These are phyloP conservation scores for Zymoseptoria pseudotritici DNA, from an alignment of 2,329 filamentous ascomycete species.

Conservation along the genomic window DNA sequence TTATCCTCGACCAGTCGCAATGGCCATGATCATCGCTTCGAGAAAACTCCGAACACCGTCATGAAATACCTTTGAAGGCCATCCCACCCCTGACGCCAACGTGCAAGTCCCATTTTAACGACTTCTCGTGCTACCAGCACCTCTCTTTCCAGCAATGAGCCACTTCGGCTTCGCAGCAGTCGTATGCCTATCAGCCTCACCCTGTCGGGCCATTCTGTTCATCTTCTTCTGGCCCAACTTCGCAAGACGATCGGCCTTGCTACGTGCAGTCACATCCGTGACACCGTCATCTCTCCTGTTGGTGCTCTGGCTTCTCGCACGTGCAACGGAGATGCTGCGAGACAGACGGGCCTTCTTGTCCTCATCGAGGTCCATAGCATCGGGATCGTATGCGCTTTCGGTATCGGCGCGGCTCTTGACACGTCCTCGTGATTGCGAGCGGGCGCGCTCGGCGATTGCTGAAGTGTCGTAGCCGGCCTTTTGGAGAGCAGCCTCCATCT, in stretches of 20 bases:
- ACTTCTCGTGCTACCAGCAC: constrained; percentile 71
- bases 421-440: constrained; percentile 58
- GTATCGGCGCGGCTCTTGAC: constrained; percentile 60
- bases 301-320: constrained; percentile 55
- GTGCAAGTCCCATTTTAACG: constrained; percentile 8
- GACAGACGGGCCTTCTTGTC: constrained; percentile 31
- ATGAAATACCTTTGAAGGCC: neutral
- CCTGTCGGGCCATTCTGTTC: constrained; percentile 95
- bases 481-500: constrained; percentile 81
- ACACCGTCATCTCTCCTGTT: constrained; percentile 76
- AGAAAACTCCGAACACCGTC: neutral
- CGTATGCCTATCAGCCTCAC: constrained; percentile 89
- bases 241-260: constrained; percentile 75
- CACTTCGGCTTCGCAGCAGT: constrained; percentile 79
- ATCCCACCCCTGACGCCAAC: neutral
- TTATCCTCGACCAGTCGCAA: neutral
- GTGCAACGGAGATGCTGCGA: constrained; percentile 58
- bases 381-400: constrained; percentile 32
- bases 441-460: constrained; percentile 64
- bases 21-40: neutral
- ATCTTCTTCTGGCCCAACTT: constrained; percentile 96
- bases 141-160: constrained; percentile 86
- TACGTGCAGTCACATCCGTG: constrained; percentile 55
- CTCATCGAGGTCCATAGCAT: constrained; percentile 62
- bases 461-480: constrained; percentile 78